These are phyloP conservation scores for Kodamaea anthophila DNA, from an alignment of 1,139 yeast species.

Conservation along the genomic window DNA sequence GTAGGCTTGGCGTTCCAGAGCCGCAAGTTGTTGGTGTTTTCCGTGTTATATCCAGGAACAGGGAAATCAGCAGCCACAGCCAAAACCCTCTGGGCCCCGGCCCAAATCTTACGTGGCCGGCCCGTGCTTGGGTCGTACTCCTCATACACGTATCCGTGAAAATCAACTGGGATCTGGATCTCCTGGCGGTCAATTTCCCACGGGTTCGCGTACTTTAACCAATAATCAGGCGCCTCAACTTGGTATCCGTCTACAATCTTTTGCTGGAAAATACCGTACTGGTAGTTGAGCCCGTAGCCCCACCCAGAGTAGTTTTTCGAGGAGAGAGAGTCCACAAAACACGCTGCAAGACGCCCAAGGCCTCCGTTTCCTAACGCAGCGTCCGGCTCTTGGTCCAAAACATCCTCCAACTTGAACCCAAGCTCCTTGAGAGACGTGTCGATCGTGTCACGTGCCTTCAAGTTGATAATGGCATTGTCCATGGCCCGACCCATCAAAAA, in stretches of 20 bases:
- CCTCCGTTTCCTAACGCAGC: constrained; percentile 97
- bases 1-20: constrained; percentile 91
- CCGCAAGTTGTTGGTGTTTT: constrained; percentile 82
- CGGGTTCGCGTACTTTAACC: constrained; percentile 83
- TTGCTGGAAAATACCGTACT: constrained; percentile 91
- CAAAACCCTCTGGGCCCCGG: constrained; percentile 81
- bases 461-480: constrained; percentile 88
- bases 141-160: constrained; percentile 77
- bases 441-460: constrained; percentile 48
- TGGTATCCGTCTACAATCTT: constrained; percentile 88
- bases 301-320: constrained; percentile 88
- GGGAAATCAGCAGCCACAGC: constrained; percentile 95
- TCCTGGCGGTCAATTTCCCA: constrained; percentile 90
- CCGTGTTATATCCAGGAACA: constrained; percentile 82
- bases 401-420: constrained; percentile 85
- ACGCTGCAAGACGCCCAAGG: constrained; percentile 89
- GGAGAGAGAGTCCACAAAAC: constrained; percentile 85
- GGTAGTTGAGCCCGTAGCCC: constrained; percentile 94
- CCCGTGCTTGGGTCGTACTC: constrained; percentile 47
- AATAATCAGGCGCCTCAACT: constrained; percentile 90
- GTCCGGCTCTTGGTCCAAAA: constrained; percentile 82
- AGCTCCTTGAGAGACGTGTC: constrained; percentile 57
- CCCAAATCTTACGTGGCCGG: constrained; percentile 60
- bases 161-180: constrained; percentile 88
- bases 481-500: constrained; percentile 93